Evolutionary conservation across 148 eudicot genomes (phyloP).

Genomic region (Cornus florida): DNA sequence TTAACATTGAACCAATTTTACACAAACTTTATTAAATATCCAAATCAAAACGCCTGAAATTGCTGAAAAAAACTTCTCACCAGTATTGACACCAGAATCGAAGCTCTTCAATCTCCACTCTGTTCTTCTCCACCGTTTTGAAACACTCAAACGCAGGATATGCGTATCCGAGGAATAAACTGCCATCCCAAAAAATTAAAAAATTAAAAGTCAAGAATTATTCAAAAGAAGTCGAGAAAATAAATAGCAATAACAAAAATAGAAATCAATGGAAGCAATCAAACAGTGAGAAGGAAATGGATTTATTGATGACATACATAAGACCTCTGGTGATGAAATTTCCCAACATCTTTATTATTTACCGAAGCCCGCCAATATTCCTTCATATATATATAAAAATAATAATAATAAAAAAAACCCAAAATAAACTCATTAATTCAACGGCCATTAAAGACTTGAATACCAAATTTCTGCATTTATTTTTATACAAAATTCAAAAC

Average conservation of each 20-base stretch:
- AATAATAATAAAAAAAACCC: no score
- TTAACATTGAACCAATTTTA: background rate
- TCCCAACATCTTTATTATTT: constrained; percentile 61
- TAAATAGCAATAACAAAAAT: no score
- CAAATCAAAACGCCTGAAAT: background rate
- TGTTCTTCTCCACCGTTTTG: constrained; percentile 81
- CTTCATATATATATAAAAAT: background rate
- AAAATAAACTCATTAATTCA: no score
- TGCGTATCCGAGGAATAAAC: constrained; percentile 83
- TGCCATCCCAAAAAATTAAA: constrained; percentile 12
- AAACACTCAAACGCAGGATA: constrained; percentile 94
- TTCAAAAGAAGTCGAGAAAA: background rate
- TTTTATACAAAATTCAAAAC: background rate
- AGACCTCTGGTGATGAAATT: constrained; percentile 63
- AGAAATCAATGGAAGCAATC: background rate
- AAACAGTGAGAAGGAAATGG: background rate
- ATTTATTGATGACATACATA: constrained; percentile 49
- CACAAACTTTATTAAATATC: background rate
- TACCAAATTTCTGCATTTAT: background rate
- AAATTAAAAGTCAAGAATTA: background rate
- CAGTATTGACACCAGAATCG: constrained; percentile 99
- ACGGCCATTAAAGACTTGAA: background rate
- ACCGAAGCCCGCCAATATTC: constrained; percentile 2
- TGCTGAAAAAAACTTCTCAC: constrained; percentile 29
- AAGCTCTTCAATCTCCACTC: constrained; percentile 68